These are phyloP conservation scores for Russula brevipes DNA, from an alignment of 768 basidiomycete species.

Conservation along the genomic window DNA sequence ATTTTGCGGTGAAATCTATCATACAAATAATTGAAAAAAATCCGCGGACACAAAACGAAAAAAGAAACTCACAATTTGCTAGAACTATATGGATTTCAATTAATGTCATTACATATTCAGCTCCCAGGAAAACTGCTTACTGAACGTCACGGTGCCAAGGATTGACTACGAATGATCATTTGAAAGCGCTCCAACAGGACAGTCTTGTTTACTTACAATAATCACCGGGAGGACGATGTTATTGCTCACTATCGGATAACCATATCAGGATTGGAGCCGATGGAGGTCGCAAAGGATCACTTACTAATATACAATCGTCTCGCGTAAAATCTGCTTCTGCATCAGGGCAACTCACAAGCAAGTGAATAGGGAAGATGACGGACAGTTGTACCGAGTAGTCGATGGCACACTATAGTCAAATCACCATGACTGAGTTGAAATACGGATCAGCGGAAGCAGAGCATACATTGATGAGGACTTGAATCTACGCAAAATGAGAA, in stretches of 20 bases:
- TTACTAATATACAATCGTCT: constrained; percentile 2
- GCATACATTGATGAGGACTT: not conserved
- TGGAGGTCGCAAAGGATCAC: not conserved
- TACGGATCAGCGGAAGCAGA: not conserved
- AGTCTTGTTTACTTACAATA: not conserved
- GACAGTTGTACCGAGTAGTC: not conserved
- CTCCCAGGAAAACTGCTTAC: constrained; percentile 28
- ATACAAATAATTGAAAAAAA: not conserved
- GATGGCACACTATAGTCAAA: not conserved
- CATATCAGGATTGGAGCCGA: not conserved
- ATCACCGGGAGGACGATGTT: not conserved
- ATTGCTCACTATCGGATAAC: not conserved
- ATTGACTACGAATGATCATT: constrained; percentile 24
- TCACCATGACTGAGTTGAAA: no score
- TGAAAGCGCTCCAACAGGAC: not conserved
- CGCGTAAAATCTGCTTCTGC: not conserved
- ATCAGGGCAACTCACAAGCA: not conserved
- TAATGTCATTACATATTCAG: not conserved
- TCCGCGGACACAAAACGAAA: not conserved
- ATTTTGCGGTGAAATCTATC: constrained; percentile 44
- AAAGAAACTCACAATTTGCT: constrained; percentile 26
- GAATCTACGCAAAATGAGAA: not conserved
- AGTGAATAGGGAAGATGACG: not conserved
- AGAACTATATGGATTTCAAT: constrained; percentile 14
- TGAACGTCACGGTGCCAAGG: constrained; percentile 39